These are phyloP conservation scores for Rhododendron molle DNA, from an alignment of 148 eudicot genomes.

Conservation along the genomic window DNA sequence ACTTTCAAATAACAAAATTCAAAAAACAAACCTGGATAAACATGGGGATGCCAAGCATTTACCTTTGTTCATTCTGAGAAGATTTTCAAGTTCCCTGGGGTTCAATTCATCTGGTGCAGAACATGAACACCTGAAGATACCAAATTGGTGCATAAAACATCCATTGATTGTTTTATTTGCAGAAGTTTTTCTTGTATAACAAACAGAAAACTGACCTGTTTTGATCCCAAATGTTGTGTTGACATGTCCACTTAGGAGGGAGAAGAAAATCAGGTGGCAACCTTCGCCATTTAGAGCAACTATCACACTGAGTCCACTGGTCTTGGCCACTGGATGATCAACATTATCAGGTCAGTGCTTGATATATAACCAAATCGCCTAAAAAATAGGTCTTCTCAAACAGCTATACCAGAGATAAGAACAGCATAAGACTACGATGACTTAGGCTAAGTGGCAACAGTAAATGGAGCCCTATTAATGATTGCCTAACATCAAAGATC, in stretches of 20 bases:
- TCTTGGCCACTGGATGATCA: constrained; percentile 46
- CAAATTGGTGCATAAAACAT: constrained; percentile 3
- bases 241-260: constrained; percentile 70
- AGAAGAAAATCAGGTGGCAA: constrained; percentile 64
- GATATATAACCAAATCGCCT: background rate
- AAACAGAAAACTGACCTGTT: constrained; percentile 37
- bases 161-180: background rate
- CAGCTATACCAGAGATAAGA: background rate
- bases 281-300: constrained; percentile 72
- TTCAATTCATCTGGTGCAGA: constrained; percentile 57
- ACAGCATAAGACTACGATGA: background rate
- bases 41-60: constrained; percentile 12
- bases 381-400: background rate
- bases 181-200: background rate
- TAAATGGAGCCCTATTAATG: background rate
- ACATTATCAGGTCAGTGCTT: constrained; percentile 3
- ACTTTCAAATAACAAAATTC: background rate
- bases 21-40: background rate
- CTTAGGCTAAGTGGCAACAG: background rate
- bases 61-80: constrained; percentile 51
- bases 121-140: constrained; percentile 50
- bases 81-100: constrained; percentile 46
- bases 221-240: constrained; percentile 60
- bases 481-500: background rate
- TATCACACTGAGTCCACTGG: constrained; percentile 77